These are phyloP conservation scores for Solanum dulcamara DNA, from an alignment of 257 asterid species.

Conservation along the genomic window DNA sequence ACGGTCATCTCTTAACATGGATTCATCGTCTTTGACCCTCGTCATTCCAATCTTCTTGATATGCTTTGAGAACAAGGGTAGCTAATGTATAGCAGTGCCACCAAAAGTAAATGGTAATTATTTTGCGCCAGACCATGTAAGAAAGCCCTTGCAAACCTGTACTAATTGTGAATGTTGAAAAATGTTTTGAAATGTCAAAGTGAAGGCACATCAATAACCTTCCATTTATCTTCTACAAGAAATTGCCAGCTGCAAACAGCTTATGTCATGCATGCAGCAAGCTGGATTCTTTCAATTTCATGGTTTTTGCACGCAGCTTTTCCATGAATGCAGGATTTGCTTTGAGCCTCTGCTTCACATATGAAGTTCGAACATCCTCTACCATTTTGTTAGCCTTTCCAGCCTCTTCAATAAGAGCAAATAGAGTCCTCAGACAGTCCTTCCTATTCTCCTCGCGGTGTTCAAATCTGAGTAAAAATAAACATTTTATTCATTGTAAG, in stretches of 20 bases:
- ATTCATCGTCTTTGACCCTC: background rate
- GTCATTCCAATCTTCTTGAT: background rate
- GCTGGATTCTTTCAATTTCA: constrained; percentile 14
- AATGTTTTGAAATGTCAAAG: background rate
- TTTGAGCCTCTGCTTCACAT: constrained; percentile 57
- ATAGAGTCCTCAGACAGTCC: constrained; percentile 84
- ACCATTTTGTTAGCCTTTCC: constrained; percentile 61
- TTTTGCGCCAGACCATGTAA: background rate
- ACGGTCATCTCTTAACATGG: background rate
- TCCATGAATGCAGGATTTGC: constrained; percentile 76
- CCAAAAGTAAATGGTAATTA: background rate
- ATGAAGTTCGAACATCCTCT: constrained; percentile 47
- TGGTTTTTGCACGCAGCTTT: constrained; percentile 48
- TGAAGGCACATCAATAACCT: background rate
- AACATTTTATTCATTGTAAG: background rate
- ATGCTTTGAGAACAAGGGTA: background rate
- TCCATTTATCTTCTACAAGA: background rate
- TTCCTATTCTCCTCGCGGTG: constrained; percentile 91
- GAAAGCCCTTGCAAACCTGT: background rate
- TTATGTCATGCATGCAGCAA: constrained; percentile 11
- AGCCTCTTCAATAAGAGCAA: constrained; percentile 70
- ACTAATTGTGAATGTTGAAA: background rate
- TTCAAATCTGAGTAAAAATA: constrained; percentile 45
- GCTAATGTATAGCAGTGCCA: background rate
- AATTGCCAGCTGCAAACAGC: background rate